Percentiles rank a stretch among this genome's conserved stretches.
Evolutionary conservation across 805 yeast genomes (phyloP).

Genomic region (Metschnikowia borealis): DNA sequence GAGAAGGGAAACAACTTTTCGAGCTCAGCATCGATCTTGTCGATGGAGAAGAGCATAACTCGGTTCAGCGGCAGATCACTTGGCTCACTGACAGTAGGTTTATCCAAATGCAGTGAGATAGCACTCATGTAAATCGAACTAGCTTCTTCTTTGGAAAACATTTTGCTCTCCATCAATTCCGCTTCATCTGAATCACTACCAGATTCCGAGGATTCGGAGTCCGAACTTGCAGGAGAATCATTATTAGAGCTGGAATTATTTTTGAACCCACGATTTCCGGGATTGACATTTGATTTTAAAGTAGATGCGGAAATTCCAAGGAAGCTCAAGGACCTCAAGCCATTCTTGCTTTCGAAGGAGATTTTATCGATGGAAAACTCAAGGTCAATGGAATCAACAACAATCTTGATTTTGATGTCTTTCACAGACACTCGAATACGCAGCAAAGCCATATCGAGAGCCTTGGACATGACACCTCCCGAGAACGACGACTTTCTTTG

Average conservation of each 20-base stretch:
- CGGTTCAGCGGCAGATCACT: conserved; percentile 3
- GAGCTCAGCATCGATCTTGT: conserved; percentile 40
- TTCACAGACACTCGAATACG: conserved; percentile 50
- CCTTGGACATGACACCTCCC: conserved; percentile 56
- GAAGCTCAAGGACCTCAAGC: conserved; percentile 39
- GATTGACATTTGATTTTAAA: conserved; percentile 20
- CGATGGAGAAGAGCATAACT: conserved; percentile 29
- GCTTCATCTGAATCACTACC: conserved; percentile 25
- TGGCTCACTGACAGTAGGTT: neutral
- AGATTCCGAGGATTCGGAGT: conserved; percentile 5
- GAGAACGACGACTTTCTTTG: conserved; percentile 25
- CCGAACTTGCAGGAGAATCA: neutral
- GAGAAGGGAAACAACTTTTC: conserved; percentile 40
- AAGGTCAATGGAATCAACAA: conserved; percentile 42
- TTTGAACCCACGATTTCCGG: conserved; percentile 20
- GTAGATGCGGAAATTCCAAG: conserved; percentile 29
- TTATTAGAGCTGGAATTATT: neutral
- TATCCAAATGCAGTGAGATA: conserved; percentile 45
- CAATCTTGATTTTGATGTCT: conserved; percentile 45
- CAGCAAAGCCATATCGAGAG: conserved; percentile 64
- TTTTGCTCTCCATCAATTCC: conserved; percentile 53
- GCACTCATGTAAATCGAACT: conserved; percentile 82
- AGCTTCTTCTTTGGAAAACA: conserved; percentile 66
- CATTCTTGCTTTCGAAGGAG: conserved; percentile 41
- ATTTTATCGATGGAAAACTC: conserved; percentile 29